phyloP scores from a whole-genome alignment of 257 asterid species.

The Solanum okadae region DNA sequence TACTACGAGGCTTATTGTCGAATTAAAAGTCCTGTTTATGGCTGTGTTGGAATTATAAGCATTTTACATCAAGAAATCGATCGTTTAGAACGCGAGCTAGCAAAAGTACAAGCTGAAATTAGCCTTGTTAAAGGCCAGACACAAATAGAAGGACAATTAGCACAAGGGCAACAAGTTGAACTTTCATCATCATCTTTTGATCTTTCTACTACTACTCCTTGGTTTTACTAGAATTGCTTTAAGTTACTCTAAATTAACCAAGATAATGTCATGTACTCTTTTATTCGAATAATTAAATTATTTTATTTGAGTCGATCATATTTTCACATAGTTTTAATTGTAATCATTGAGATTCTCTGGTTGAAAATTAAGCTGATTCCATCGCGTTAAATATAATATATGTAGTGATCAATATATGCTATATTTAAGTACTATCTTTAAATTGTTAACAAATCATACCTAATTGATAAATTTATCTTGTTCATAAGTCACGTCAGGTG shows the following conservation, averaged over 20 bases:
- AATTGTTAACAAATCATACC: not conserved
- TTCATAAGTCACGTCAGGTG: not conserved
- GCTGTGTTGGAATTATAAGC: constrained; percentile 19
- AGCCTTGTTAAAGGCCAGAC: constrained; percentile 1
- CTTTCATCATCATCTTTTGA: not conserved
- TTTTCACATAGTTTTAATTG: not conserved
- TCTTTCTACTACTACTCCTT: not conserved
- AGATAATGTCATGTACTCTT: not conserved
- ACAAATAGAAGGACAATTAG: not conserved
- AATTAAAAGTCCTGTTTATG: constrained; percentile 15
- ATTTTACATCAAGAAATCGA: constrained; percentile 13
- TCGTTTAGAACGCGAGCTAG: constrained; percentile 3
- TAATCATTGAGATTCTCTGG: not conserved
- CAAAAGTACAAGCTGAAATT: constrained; percentile 15
- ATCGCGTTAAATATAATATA: not conserved
- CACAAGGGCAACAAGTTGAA: not conserved
- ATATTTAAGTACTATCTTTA: not conserved
- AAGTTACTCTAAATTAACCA: not conserved
- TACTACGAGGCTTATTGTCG: constrained; percentile 28
- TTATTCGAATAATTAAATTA: not conserved
- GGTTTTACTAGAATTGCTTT: not conserved
- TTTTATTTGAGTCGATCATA: not conserved
- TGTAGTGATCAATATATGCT: not conserved
- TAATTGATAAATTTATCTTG: not conserved
- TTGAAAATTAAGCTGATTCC: not conserved